Evolutionary conservation across 2,329 filamentous ascomycete species (phyloP).

Genomic region (Clonostachys chloroleuca): DNA sequence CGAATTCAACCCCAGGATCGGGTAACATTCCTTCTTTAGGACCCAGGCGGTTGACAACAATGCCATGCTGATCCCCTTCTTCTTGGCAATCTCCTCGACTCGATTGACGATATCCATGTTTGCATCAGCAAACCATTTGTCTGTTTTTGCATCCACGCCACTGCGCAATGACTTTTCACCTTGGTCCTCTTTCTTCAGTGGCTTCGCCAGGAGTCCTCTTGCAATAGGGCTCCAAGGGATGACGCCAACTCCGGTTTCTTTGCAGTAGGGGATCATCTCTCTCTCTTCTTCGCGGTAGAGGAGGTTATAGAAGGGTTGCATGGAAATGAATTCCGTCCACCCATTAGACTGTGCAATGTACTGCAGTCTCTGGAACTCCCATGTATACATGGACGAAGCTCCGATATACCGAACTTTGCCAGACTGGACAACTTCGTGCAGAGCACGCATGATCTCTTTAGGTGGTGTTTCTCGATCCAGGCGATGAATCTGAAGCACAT

Average conservation of each 20-base stretch:
- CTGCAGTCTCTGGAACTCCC: slow-evolving; percentile 16
- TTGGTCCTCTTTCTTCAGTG: slow-evolving; percentile 6
- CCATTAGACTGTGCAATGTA: slow-evolving; percentile 6
- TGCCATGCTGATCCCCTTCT: slow-evolving; percentile 56
- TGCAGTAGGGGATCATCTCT: slow-evolving; percentile 31
- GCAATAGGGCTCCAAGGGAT: slow-evolving; percentile 26
- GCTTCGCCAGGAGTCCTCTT: slow-evolving; percentile 19
- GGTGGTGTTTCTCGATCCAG: slow-evolving; percentile 40
- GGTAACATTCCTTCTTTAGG: slow-evolving; percentile 45
- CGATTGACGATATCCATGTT: slow-evolving; percentile 21
- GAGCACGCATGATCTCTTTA: slow-evolving; percentile 53
- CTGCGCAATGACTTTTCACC: slow-evolving; percentile 8
- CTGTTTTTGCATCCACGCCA: slow-evolving; percentile 9
- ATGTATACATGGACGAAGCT: slow-evolving; percentile 16
- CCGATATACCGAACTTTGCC: slow-evolving; percentile 38
- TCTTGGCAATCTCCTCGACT: slow-evolving; percentile 50
- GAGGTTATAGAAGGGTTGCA: slow-evolving; percentile 56
- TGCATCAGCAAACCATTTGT: slow-evolving; percentile 16
- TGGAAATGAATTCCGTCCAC: slow-evolving; percentile 29
- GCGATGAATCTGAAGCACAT: slow-evolving; percentile 59
- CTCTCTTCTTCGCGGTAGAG: slow-evolving; percentile 56
- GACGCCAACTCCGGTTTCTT: slow-evolving; percentile 24
- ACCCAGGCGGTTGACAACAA: slow-evolving; percentile 63
- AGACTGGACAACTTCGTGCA: slow-evolving; percentile 50
- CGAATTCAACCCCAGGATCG: slow-evolving; percentile 59